Evolutionary conservation across 176 grass and related monocot genomes (phyloP).

Genomic region (Aegilops tauschii): DNA sequence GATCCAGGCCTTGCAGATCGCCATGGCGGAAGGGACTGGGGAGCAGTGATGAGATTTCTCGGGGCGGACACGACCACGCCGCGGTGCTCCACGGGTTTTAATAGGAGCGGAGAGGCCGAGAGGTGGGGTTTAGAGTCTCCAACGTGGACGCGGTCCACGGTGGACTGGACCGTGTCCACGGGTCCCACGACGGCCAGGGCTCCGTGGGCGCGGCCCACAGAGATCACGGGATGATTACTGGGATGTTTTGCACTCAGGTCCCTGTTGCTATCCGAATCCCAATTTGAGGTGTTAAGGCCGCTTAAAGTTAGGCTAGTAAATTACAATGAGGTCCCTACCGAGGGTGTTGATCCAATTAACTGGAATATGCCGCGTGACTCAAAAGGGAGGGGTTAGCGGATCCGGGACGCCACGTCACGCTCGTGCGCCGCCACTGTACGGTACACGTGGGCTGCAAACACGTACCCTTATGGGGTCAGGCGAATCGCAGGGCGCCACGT

Average conservation of each 20-base stretch:
- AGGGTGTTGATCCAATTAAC: background rate
- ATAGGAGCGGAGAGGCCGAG: background rate
- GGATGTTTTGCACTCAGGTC: accelerated
- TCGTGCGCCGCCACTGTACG: background rate
- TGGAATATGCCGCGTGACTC: background rate
- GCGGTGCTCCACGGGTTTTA: background rate
- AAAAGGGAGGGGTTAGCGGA: background rate
- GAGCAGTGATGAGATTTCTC: background rate
- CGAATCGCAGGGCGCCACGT: background rate
- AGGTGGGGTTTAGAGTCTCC: background rate
- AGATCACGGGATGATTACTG: slow-evolving; percentile 16
- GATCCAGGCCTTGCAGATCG: slow-evolving; percentile 51
- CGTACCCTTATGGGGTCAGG: background rate
- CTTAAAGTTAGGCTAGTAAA: background rate
- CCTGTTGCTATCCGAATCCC: accelerated
- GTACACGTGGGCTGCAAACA: background rate
- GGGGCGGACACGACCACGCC: background rate
- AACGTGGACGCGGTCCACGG: background rate
- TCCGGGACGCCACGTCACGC: background rate
- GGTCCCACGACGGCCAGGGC: background rate
- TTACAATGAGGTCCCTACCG: background rate
- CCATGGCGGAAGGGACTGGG: slow-evolving; percentile 37
- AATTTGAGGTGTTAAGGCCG: background rate
- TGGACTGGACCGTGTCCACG: accelerated
- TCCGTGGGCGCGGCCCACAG: background rate